phyloP scores from a whole-genome alignment of 257 asterid genomes.

The Handroanthus guayacan region DNA sequence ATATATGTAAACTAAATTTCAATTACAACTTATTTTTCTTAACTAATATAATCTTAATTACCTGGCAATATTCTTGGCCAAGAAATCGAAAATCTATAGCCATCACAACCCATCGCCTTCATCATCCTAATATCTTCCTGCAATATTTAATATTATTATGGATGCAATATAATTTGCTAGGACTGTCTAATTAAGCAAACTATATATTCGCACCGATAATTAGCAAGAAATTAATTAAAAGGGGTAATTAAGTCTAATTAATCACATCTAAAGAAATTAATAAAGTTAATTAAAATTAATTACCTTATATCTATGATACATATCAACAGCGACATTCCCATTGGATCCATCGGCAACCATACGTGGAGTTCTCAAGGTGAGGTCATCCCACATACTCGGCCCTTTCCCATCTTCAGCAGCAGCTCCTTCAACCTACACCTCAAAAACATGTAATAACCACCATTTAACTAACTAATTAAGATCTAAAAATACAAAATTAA shows the following conservation, averaged over 20 bases:
- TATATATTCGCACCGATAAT: too few species aligned
- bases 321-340: conserved; percentile 30
- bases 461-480: too few species aligned
- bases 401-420: conserved; percentile 35
- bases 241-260: too few species aligned
- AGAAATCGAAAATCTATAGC: conserved; percentile 39
- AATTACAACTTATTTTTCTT: background rate
- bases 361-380: conserved; percentile 25
- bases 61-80: conserved; percentile 45
- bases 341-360: too few species aligned
- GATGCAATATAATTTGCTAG: too few species aligned
- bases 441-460: background rate
- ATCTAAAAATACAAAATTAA: background rate
- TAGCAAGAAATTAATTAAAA: too few species aligned
- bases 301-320: conserved; percentile 40
- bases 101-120: conserved; percentile 42
- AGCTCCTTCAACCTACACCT: conserved; percentile 39
- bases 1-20: background rate
- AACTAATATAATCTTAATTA: background rate
- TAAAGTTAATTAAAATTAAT: background rate
- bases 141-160: background rate
- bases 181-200: background rate
- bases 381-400: conserved; percentile 36
- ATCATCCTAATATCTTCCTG: conserved; percentile 44
- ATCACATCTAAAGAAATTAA: background rate